Evolutionary conservation across 148 eudicot genomes (phyloP).

Genomic region (Arbutus unedo): DNA sequence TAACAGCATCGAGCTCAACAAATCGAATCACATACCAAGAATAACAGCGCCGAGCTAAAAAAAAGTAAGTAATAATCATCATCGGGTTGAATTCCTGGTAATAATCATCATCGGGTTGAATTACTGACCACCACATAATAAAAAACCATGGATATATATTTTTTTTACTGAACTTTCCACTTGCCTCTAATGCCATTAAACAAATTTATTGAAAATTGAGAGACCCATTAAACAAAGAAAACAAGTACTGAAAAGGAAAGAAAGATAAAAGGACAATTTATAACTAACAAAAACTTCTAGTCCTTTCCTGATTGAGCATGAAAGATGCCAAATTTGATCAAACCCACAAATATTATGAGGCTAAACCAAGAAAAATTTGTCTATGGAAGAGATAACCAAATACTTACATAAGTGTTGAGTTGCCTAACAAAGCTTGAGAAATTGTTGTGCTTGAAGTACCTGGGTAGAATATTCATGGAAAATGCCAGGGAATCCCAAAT

Average conservation of each 20-base stretch:
- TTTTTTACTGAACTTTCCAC: not conserved
- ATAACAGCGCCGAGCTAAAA: too few species aligned
- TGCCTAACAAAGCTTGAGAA: conserved; percentile 18
- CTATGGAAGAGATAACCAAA: not conserved
- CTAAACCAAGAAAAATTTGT: not conserved
- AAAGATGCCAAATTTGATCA: not conserved
- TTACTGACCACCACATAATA: too few species aligned
- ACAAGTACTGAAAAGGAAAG: not conserved
- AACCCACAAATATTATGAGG: not conserved
- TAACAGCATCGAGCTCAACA: not conserved
- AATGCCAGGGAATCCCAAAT: conserved; percentile 51
- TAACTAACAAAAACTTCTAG: not conserved
- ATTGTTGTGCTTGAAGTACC: conserved; percentile 13
- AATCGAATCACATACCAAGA: too few species aligned
- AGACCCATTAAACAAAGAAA: conserved; percentile 12
- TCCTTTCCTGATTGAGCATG: conserved; percentile 1
- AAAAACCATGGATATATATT: too few species aligned
- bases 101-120: too few species aligned
- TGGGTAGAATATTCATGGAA: conserved; percentile 34
- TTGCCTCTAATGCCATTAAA: not conserved
- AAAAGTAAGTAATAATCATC: too few species aligned
- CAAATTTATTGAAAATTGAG: not conserved
- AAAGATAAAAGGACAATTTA: not conserved
- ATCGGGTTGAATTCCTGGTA: too few species aligned
- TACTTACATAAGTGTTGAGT: conserved; percentile 17